These are phyloP conservation scores for Dictyostelium capitatum DNA, from an alignment of 78 protist species.

Conservation along the genomic window DNA sequence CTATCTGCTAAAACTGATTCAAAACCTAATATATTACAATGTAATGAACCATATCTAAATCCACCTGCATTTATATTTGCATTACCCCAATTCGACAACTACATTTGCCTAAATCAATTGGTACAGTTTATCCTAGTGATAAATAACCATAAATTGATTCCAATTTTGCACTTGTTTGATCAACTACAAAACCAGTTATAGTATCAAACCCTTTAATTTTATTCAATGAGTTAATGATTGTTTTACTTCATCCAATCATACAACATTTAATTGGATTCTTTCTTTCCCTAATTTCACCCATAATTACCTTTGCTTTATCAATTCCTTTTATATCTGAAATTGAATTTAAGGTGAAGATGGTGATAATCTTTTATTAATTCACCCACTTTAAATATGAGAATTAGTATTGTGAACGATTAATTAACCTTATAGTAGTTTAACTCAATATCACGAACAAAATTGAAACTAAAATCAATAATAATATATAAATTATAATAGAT, in stretches of 20 bases:
- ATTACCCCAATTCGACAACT: slow-evolving; percentile 98
- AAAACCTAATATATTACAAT: slow-evolving; percentile 93
- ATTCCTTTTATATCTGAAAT: too few relatives aligned
- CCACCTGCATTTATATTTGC: slow-evolving; percentile 98
- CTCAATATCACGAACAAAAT: too few relatives aligned
- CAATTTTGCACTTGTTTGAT: slow-evolving; percentile 93
- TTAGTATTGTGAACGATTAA: too few relatives aligned
- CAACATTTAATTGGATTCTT: too few relatives aligned
- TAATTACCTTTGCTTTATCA: too few relatives aligned
- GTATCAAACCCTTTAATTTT: slow-evolving; percentile 46
- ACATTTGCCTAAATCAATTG: slow-evolving; percentile 97
- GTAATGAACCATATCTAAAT: slow-evolving; percentile 94
- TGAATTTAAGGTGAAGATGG: too few relatives aligned
- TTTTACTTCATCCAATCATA: slow-evolving; percentile 92
- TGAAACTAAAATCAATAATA: too few relatives aligned
- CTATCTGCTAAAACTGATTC: slow-evolving; percentile 94
- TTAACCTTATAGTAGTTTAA: too few relatives aligned
- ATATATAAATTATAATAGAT: too few relatives aligned
- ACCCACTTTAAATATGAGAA: too few relatives aligned
- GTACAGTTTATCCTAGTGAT: slow-evolving; percentile 89
- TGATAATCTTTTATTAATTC: too few relatives aligned
- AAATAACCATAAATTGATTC: slow-evolving; percentile 80
- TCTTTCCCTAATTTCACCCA: too few relatives aligned
- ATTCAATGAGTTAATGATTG: slow-evolving; percentile 86
- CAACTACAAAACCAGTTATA: slow-evolving; percentile 72